These are phyloP conservation scores for Lobosporangium transversale DNA, from an alignment of 192 early-diverging fungal genomes.

Conservation along the genomic window DNA sequence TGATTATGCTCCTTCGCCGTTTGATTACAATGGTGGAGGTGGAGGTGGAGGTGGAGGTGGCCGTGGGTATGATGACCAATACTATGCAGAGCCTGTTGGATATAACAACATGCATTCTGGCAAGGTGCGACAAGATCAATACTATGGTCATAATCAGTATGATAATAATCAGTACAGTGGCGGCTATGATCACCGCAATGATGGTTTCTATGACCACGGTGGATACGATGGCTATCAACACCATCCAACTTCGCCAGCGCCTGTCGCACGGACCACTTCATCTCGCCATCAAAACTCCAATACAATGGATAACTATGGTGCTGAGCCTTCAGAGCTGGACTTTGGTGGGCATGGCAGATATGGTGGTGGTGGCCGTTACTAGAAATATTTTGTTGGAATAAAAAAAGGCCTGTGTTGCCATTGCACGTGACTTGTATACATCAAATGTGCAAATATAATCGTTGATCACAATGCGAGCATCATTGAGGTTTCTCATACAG, in stretches of 20 bases:
- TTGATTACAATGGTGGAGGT: slow-evolving; percentile 11
- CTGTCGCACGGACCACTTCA: slow-evolving; percentile 14
- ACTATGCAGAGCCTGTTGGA: slow-evolving; percentile 39
- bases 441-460: too few species aligned
- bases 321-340: slow-evolving; percentile 45
- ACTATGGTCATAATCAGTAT: slow-evolving; percentile 32
- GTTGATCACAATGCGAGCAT: too few species aligned
- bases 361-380: slow-evolving; percentile 30
- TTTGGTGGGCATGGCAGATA: slow-evolving; percentile 32
- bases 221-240: slow-evolving; percentile 39
- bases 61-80: slow-evolving; percentile 14
- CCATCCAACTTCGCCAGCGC: slow-evolving; percentile 10
- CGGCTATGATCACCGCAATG: slow-evolving; percentile 6
- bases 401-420: too few species aligned
- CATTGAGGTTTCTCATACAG: too few species aligned
- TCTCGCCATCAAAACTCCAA: slow-evolving; percentile 28
- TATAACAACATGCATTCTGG: slow-evolving; percentile 15
- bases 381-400: neutral
- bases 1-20: slow-evolving; percentile 18
- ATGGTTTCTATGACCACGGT: slow-evolving; percentile 35
- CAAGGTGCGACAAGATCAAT: slow-evolving; percentile 16
- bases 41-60: neutral
- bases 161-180: slow-evolving; percentile 19
- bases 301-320: slow-evolving; percentile 21
- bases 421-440: too few species aligned